phyloP scores from a whole-genome alignment of 257 asterid species.

The Scutellaria minor region DNA sequence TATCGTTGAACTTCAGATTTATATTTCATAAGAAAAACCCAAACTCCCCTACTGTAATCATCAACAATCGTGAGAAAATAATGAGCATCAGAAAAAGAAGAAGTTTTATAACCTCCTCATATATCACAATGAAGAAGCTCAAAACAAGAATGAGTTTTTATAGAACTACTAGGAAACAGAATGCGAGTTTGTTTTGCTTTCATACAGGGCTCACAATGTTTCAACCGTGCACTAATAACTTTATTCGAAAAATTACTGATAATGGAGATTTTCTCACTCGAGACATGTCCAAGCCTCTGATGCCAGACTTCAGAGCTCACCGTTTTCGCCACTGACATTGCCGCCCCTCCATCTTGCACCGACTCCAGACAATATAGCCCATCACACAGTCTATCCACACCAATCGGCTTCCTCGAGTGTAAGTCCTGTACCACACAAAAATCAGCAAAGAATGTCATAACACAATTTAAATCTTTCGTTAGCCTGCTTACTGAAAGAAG shows the following conservation, averaged over 20 bases:
- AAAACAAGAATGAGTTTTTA: neutral
- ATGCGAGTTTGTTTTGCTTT: neutral
- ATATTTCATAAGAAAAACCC: neutral
- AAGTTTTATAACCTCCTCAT: neutral
- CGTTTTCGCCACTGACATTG: neutral
- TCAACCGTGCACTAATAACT: neutral
- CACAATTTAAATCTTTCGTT: neutral
- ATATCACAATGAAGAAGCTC: no score
- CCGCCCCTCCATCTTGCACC: neutral
- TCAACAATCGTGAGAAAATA: neutral
- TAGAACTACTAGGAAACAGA: neutral
- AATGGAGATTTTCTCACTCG: neutral
- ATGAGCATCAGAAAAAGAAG: neutral
- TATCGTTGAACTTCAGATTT: neutral
- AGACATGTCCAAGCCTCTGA: neutral
- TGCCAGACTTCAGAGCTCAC: neutral
- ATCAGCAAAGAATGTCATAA: neutral
- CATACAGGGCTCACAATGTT: neutral
- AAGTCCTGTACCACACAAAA: conserved; percentile 20
- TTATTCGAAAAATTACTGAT: neutral
- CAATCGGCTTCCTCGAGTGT: conserved; percentile 14
- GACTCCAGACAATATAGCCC: conserved; percentile 15
- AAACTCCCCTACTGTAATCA: neutral
- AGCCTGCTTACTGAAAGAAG: neutral
- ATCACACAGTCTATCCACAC: conserved; percentile 17